A percentile compares a stretch with the other conserved stretches of the same genome.
Evolutionary conservation across 1,284 basidiomycete genomes (phyloP).

Genomic region (Austroboletus novae-zelandiae): DNA sequence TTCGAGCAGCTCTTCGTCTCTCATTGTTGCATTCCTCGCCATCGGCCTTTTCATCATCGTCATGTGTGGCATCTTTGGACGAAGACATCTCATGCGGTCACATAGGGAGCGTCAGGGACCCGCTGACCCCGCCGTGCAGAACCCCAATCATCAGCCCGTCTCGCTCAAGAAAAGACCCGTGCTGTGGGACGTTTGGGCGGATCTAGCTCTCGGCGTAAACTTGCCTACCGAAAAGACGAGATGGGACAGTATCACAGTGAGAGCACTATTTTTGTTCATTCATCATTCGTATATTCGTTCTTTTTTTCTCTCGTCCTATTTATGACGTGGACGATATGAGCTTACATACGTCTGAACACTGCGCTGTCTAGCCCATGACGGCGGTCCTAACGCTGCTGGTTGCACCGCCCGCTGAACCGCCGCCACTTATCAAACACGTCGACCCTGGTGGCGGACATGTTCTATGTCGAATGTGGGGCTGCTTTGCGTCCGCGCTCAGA

Average conservation of each 20-base stretch:
- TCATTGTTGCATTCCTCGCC: conserved; percentile 51
- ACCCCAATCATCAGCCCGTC: not conserved
- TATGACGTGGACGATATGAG: not conserved
- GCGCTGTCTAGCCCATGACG: conserved; percentile 20
- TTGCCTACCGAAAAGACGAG: not conserved
- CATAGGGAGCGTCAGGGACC: conserved; percentile 8
- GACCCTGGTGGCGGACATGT: not conserved
- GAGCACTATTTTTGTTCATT: not conserved
- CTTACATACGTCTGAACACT: not conserved
- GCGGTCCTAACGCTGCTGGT: conserved; percentile 10
- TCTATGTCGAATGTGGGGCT: not conserved
- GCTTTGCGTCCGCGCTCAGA: conserved; percentile 3
- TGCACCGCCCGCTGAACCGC: not conserved
- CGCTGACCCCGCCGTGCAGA: not conserved
- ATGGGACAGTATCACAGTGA: conserved; percentile 35
- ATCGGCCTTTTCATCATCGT: conserved; percentile 44
- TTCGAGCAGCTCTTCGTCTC: conserved; percentile 38
- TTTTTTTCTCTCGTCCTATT: not conserved
- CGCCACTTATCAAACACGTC: not conserved
- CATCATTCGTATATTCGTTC: not conserved
- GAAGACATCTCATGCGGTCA: conserved; percentile 36
- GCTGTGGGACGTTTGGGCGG: conserved; percentile 44
- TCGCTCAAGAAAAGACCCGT: conserved; percentile 32
- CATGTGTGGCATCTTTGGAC: conserved; percentile 43
- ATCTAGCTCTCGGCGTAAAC: not conserved